phyloP scores from a whole-genome alignment of 1,139 yeast genomes.

The Maudiozyma humilis region DNA sequence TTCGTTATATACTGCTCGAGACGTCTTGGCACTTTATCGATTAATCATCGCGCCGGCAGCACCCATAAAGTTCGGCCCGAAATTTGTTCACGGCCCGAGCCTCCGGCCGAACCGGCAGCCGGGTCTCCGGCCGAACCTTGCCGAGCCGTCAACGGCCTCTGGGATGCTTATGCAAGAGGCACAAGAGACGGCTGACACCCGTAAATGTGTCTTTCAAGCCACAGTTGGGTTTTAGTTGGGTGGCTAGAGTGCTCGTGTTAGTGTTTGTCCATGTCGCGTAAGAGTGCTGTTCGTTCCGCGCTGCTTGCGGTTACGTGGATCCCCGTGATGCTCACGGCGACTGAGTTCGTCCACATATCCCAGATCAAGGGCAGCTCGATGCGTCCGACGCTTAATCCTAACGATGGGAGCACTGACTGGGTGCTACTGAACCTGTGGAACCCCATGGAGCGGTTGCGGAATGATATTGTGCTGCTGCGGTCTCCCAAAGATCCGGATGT shows the following conservation, averaged over 20 bases:
- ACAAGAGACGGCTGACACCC: too few relatives aligned
- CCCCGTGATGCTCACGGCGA: conserved; percentile 64
- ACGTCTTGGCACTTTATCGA: too few relatives aligned
- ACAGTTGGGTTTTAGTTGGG: too few relatives aligned
- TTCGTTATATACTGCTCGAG: too few relatives aligned
- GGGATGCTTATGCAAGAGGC: too few relatives aligned
- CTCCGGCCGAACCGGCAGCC: too few relatives aligned
- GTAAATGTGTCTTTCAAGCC: too few relatives aligned
- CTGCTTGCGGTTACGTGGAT: conserved; percentile 49
- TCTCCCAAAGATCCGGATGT: conserved; percentile 74
- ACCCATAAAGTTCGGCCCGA: background rate
- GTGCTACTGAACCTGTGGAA: conserved; percentile 60
- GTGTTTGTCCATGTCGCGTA: background rate
- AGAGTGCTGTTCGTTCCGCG: conserved; percentile 7
- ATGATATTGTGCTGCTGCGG: conserved; percentile 70
- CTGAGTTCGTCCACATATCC: conserved; percentile 65
- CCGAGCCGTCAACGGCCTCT: too few relatives aligned
- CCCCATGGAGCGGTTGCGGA: conserved; percentile 43
- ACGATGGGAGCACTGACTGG: conserved; percentile 45
- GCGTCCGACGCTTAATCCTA: conserved; percentile 85
- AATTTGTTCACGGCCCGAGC: too few relatives aligned
- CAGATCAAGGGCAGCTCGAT: conserved; percentile 77
- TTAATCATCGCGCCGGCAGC: background rate
- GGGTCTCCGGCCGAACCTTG: too few relatives aligned
- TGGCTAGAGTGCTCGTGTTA: too few relatives aligned